Conservation (phyloP, 1,284 basidiomycete species). For the Albatrellus sp. region DNA sequence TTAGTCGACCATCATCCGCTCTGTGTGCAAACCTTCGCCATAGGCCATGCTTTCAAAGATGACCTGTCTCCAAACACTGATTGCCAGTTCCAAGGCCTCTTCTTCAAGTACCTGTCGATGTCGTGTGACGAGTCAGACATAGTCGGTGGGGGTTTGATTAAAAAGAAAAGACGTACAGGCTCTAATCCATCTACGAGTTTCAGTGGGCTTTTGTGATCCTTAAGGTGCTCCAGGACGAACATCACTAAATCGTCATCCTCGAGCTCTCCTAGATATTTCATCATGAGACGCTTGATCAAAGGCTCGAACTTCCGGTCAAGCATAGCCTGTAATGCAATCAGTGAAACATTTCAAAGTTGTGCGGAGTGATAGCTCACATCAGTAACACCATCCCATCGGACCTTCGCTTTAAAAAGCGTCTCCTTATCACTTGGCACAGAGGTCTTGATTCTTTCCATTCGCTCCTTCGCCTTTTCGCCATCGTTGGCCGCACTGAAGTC, state of each 20-base stretch:
- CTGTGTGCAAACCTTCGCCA: slow-evolving; percentile 70
- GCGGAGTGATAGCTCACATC: slow-evolving; percentile 42
- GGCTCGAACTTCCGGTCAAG: no score
- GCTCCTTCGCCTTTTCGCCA: slow-evolving; percentile 58
- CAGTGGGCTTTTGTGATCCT: slow-evolving; percentile 70
- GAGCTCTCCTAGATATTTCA: slow-evolving; percentile 75
- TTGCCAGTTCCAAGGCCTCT: slow-evolving; percentile 67
- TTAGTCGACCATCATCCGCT: slow-evolving; percentile 63
- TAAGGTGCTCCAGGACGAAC: slow-evolving; percentile 81
- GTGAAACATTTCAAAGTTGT: not conserved
- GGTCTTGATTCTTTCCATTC: slow-evolving; percentile 61
- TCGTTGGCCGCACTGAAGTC: slow-evolving; percentile 74
- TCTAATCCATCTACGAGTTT: slow-evolving; percentile 80
- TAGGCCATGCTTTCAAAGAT: slow-evolving; percentile 87
- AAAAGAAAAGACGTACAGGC: slow-evolving; percentile 44
- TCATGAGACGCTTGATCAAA: slow-evolving; percentile 68
- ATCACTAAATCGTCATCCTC: slow-evolving; percentile 86
- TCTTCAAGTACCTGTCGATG: slow-evolving; percentile 69
- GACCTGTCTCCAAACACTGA: slow-evolving; percentile 76
- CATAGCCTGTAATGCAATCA: slow-evolving; percentile 31
- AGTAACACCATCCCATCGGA: slow-evolving; percentile 77
- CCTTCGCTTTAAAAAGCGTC: slow-evolving; percentile 63
- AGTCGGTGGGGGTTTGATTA: not conserved
- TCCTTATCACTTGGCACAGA: slow-evolving; percentile 65
- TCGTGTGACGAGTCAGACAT: slow-evolving; percentile 9